A percentile compares a stretch with the other conserved stretches of the same genome.
These are phyloP conservation scores for Poronia punctata DNA, from an alignment of 495 filamentous ascomycete species.

Conservation along the genomic window DNA sequence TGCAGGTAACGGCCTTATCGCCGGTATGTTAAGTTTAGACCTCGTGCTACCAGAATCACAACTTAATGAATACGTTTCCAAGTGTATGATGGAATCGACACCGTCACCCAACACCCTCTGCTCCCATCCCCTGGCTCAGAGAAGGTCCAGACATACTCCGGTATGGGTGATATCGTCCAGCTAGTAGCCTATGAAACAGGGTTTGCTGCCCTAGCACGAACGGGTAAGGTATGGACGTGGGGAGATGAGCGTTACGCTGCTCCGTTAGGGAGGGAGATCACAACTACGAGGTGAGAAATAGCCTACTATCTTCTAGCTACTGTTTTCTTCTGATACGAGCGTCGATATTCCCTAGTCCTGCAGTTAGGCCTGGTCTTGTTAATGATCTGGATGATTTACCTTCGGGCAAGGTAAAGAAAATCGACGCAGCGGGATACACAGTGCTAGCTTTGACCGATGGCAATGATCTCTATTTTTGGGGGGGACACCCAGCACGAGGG, in stretches of 20 bases:
- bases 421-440: conserved; percentile 49
- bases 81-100: conserved; percentile 20
- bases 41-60: no score
- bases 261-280: conserved; percentile 40
- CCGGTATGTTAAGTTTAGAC: conserved; percentile 17
- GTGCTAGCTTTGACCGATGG: conserved; percentile 51
- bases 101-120: conserved; percentile 21
- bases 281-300: conserved; percentile 22
- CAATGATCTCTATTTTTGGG: conserved; percentile 60
- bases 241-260: conserved; percentile 49
- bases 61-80: no score
- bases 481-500: conserved; percentile 27
- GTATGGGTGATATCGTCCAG: conserved; percentile 28
- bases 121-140: conserved; percentile 3
- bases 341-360: conserved; percentile 26
- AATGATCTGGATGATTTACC: conserved; percentile 44
- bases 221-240: conserved; percentile 51
- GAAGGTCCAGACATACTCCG: conserved; percentile 12
- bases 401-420: conserved; percentile 43
- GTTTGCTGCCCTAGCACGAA: conserved; percentile 44
- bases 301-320: not conserved
- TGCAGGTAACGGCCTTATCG: conserved; percentile 28
- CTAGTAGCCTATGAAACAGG: conserved; percentile 44
- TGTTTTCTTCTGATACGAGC: conserved; percentile 3
- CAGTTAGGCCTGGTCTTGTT: conserved; percentile 36